Percentiles rank a stretch among this genome's conserved stretches.
Evolutionary conservation across 345 rosid genomes (phyloP).

Genomic region (Pistacia vera): DNA sequence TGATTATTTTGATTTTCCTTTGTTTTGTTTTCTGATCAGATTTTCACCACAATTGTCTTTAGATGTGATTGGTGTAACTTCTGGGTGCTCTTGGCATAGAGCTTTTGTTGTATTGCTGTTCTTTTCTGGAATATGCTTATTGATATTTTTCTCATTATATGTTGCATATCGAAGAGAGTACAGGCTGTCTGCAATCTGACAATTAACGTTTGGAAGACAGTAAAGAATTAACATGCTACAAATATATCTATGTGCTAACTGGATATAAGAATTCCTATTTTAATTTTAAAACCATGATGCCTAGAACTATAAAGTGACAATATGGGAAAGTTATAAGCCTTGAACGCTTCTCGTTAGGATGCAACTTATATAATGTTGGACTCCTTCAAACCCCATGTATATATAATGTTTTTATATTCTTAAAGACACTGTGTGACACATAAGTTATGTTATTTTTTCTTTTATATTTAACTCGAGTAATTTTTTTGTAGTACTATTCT

Average conservation of each 20-base stretch:
- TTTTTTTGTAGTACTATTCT: no score
- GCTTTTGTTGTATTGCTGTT: conserved; percentile 63
- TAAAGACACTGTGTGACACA: neutral
- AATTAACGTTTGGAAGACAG: no score
- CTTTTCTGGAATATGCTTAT: no score
- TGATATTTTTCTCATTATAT: neutral
- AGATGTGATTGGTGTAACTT: conserved; percentile 89
- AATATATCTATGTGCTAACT: neutral
- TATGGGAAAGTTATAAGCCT: neutral
- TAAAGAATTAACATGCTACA: no score
- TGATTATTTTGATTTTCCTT: conserved; percentile 9
- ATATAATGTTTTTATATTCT: no score
- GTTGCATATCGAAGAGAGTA: neutral
- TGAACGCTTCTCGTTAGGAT: neutral
- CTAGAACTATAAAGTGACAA: neutral
- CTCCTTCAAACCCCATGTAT: no score
- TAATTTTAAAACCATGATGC: no score
- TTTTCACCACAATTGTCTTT: conserved; percentile 67
- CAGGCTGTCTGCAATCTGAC: neutral
- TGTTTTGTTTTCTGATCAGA: conserved; percentile 44
- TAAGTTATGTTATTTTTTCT: neutral
- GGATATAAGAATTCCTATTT: neutral
- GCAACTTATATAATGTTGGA: no score
- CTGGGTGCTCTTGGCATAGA: conserved; percentile 77
- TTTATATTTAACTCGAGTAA: neutral